Evolutionary conservation across 2,329 filamentous ascomycete species (phyloP), one percentile per base, ranked within the genome.

Genomic region (Cryoendolithus antarcticus): DNA sequence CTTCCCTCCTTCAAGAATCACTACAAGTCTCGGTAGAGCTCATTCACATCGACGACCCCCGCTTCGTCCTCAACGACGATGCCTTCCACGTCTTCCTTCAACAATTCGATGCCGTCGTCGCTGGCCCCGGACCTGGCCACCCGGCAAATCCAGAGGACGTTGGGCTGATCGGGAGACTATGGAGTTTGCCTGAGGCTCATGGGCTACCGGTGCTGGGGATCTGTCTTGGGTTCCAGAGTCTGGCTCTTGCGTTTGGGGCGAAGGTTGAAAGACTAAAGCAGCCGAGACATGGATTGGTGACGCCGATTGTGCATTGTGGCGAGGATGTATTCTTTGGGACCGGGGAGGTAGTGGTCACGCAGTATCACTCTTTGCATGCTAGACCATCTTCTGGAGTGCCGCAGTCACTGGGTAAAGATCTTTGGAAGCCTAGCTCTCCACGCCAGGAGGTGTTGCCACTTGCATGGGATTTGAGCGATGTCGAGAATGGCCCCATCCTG

Each of bases 51-150:
- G 83, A 70, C 43, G 64, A 69, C 41, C 39, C 52, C n/a, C 50
- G 53, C 41, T 62, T 61, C 45, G 44, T 57, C 42, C 46, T 53
- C 48, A 51, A 54, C 45, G 50, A 59, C 51, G 47, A 53, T 43
- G 51, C 63, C 21, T 61, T 66, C 48, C 37, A 55, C 55, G 41
- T 59, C 32, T 66, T 74, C 58, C 63, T 70, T 27, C 60, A 62
- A 37, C 65, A 69, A 32, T 93, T 88, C 57, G 80, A 89, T 60
- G 91, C 86, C 31, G 77, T 95, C 15, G 81, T 96, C 36, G 83
- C 86, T 47, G 89, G 91, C 0, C 91, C 91, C 1, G 91, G 91
- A 0, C 91, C 91, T 1, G 91, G 91, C 7, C 77, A 84, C 53
- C 86, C 89, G 1, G 71, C 71, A 34, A 72, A 75, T 42, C 61